A percentile compares a stretch with the other conserved stretches of the same genome.
These are phyloP conservation scores for Heliamphora exappendiculata DNA, from an alignment of 148 eudicot species.

Conservation along the genomic window DNA sequence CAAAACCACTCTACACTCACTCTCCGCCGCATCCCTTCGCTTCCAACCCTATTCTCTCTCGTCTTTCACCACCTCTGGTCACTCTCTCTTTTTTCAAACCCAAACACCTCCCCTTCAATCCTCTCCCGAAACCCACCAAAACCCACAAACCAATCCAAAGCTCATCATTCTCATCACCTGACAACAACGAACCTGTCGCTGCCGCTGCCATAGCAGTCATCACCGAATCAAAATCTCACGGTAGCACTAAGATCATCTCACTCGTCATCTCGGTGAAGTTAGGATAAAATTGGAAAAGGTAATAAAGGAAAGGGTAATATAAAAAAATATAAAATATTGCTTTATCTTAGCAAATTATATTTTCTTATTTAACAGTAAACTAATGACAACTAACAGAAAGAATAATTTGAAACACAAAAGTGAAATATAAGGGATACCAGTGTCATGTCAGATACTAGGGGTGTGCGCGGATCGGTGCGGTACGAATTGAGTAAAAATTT, in stretches of 20 bases:
- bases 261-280: slow-evolving; percentile 52
- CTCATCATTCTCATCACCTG: neutral
- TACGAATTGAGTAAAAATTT: too few relatives aligned
- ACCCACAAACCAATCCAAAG: slow-evolving; percentile 5
- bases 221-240: neutral
- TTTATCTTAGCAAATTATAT: too few relatives aligned
- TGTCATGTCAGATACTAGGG: too few relatives aligned
- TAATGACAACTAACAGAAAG: too few relatives aligned
- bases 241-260: slow-evolving; percentile 54
- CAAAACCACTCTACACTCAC: slow-evolving; percentile 7
- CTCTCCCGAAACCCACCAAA: slow-evolving; percentile 5
- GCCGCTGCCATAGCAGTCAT: too few relatives aligned
- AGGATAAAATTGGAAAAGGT: too few relatives aligned
- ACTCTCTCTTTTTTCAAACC: slow-evolving; percentile 8
- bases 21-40: slow-evolving; percentile 20
- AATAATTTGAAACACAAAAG: too few relatives aligned
- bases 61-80: neutral
- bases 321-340: too few relatives aligned
- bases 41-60: slow-evolving; percentile 15
- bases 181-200: neutral
- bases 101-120: slow-evolving; percentile 6
- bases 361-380: too few relatives aligned
- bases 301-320: too few relatives aligned
- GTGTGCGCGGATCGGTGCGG: too few relatives aligned
- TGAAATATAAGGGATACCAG: too few relatives aligned